Evolutionary conservation across 192 early-diverging fungal genomes (phyloP), one percentile per base, ranked within the genome.

Genomic region (Coemansia sp.): DNA sequence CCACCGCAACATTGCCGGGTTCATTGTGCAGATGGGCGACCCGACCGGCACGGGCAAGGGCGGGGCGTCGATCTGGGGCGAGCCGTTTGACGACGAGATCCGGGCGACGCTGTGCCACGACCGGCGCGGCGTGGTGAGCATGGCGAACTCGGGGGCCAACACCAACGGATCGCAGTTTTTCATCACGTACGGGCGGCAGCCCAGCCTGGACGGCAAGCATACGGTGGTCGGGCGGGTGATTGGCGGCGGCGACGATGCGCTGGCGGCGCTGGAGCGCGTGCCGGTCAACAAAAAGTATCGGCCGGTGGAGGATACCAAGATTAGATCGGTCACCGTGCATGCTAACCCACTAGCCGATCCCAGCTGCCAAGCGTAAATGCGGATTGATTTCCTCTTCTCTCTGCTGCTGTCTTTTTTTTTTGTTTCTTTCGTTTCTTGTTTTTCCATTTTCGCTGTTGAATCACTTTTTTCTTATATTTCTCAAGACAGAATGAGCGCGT

Each of bases 131-230:
- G 88, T 90, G 1, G 87, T 96, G 4, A 89, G 88, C 12, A 96
- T 96, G 94, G 94, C 94, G 21, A 95, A 91, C 58, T 86, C 86
- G 10, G 91, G 91, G 5, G 86, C 91, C 0, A 80, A 95, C 43
- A 92, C 91, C 21, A 94, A 95, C 49, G 86, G 83, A n/a, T 90
- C 87, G 14, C 89, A 89, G 56, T 90, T 89, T 75, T 97, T 96
- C 62, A 97, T 97, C 41, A 90, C 89, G 0, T 94, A 93, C 47
- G 84, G 68, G 23, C 88, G 90, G 41, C 90, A 92, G 53, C 82
- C 90, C 15, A 90, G 90, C 63, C 68, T 97, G 14, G 94, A 97
- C 50, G 80, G 83, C 43, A 97, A 94, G 51, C 89, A 97, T 56
- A 94, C 93, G 0, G 32, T 77, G 5, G 70, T 77, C 55, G 62